phyloP scores from a whole-genome alignment of 176 grass and related monocot species.

The Tillandsia leiboldiana region DNA sequence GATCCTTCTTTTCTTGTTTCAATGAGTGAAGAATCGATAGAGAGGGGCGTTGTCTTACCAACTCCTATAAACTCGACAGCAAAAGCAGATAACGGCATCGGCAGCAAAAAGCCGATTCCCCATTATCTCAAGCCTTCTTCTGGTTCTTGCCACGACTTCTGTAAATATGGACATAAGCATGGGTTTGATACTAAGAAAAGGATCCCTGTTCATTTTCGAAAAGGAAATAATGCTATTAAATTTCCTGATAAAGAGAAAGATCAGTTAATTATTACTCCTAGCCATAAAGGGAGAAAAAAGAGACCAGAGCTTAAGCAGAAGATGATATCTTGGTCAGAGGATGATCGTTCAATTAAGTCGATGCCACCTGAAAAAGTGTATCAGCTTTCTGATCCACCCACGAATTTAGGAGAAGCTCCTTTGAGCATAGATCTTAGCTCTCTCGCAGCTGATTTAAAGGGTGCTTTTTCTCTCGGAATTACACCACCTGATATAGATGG shows the following conservation, averaged over 20 bases:
- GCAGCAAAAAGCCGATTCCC: slow-evolving; percentile 35
- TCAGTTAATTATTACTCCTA: not conserved
- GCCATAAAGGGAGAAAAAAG: slow-evolving; percentile 11
- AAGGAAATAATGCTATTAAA: slow-evolving; percentile 4
- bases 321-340: slow-evolving; percentile 19
- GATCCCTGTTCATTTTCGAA: slow-evolving; percentile 20
- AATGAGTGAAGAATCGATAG: slow-evolving; percentile 37
- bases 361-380: slow-evolving; percentile 21
- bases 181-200: slow-evolving; percentile 44
- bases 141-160: slow-evolving; percentile 73
- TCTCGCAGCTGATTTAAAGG: not conserved
- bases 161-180: slow-evolving; percentile 66
- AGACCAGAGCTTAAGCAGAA: slow-evolving; percentile 15
- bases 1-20: not conserved
- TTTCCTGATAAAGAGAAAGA: not conserved
- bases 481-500: slow-evolving; percentile 2
- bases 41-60: slow-evolving; percentile 12
- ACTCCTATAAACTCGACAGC: slow-evolving; percentile 6
- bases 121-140: slow-evolving; percentile 55
- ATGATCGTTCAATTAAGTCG: slow-evolving; percentile 14
- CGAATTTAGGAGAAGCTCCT: slow-evolving; percentile 24
- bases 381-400: slow-evolving; percentile 21
- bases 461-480: slow-evolving; percentile 11
- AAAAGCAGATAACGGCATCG: not conserved
- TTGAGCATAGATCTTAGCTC: slow-evolving; percentile 9